A percentile compares a stretch with the other conserved stretches of the same genome.
These are phyloP conservation scores for Penicillium sp. DNA, from an alignment of 2,329 filamentous ascomycete genomes.

Conservation along the genomic window DNA sequence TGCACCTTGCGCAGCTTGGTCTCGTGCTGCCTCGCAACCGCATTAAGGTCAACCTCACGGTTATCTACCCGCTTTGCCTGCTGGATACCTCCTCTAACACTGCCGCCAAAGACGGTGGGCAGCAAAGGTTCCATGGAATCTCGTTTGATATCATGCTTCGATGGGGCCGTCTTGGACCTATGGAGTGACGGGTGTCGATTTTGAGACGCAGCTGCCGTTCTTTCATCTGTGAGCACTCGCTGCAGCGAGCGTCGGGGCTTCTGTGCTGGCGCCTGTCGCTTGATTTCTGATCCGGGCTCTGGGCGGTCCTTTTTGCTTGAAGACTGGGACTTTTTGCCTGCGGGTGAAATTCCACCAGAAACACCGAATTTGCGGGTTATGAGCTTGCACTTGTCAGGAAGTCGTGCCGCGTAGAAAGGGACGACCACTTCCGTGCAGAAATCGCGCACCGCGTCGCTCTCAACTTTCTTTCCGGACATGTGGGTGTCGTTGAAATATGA, in stretches of 20 bases:
- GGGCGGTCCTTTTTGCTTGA: constrained; percentile 26
- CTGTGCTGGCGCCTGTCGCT: constrained; percentile 26
- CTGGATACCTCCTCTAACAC: constrained; percentile 43
- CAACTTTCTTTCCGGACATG: constrained; percentile 32
- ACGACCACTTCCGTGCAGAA: constrained; percentile 50
- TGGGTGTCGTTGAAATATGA: constrained; percentile 26
- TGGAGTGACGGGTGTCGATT: constrained; percentile 37
- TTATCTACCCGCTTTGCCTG: constrained; percentile 45
- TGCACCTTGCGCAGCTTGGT: constrained; percentile 46
- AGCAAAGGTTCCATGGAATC: constrained; percentile 42
- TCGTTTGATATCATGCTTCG: constrained; percentile 36
- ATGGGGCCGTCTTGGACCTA: constrained; percentile 43
- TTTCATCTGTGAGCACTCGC: constrained; percentile 46
- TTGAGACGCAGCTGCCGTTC: constrained; percentile 28
- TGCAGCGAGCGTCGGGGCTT: constrained; percentile 41
- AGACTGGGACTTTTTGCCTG: constrained; percentile 30
- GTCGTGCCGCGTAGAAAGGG: constrained; percentile 47
- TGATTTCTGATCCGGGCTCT: constrained; percentile 32
- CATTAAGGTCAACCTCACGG: constrained; percentile 48
- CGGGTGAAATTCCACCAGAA: constrained; percentile 35
- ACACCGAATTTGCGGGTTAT: constrained; percentile 48
- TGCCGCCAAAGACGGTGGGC: constrained; percentile 30
- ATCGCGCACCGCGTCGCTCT: constrained; percentile 45
- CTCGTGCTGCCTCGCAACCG: constrained; percentile 43
- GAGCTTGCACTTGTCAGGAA: constrained; percentile 46